phyloP scores from a whole-genome alignment of 257 asterid species.

The Leonotis leonurus region DNA sequence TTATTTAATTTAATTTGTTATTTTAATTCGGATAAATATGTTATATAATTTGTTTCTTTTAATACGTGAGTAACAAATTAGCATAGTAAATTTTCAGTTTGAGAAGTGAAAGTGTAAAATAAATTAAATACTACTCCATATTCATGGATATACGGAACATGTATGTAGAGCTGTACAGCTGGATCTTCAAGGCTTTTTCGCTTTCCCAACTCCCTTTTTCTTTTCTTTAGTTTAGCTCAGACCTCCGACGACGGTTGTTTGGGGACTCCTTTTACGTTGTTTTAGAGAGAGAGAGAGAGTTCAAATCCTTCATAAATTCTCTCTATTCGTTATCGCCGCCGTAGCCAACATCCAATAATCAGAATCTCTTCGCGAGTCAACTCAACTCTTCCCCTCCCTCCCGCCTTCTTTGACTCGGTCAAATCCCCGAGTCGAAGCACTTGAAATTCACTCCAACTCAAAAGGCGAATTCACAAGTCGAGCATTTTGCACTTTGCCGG shows the following conservation, averaged over 20 bases:
- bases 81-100: not conserved
- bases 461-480: not conserved
- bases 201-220: conserved; percentile 8
- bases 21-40: too few relatives aligned
- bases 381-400: conserved; percentile 20
- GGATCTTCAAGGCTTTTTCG: conserved; percentile 22
- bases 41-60: too few relatives aligned
- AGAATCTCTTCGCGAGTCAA: conserved; percentile 16
- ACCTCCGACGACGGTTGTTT: conserved; percentile 24
- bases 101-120: not conserved
- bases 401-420: conserved; percentile 30
- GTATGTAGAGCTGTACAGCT: conserved; percentile 18
- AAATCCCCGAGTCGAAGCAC: conserved; percentile 3
- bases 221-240: conserved; percentile 5
- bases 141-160: not conserved
- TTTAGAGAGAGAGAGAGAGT: not conserved
- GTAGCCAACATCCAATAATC: not conserved
- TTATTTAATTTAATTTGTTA: not conserved
- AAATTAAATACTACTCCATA: too few relatives aligned
- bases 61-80: too few relatives aligned
- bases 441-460: not conserved
- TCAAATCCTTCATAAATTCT: conserved; percentile 7
- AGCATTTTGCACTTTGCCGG: not conserved
- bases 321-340: conserved; percentile 20
- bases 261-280: conserved; percentile 18